Conservation (phyloP, 2,329 filamentous ascomycete genomes). For the Penicillium sp. region DNA sequence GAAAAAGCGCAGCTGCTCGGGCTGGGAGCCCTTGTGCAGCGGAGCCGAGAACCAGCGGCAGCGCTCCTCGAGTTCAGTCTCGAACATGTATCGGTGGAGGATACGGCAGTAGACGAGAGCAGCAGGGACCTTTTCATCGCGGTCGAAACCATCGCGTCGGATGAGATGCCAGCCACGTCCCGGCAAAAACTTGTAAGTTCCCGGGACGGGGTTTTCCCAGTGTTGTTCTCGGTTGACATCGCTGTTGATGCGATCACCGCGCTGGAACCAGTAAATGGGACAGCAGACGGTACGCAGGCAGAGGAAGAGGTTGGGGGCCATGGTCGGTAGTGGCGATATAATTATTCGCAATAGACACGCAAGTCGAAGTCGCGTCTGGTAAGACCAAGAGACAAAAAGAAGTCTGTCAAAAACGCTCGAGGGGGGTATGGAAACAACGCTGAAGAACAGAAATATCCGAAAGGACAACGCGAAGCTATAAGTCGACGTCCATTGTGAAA, state of each 20-base stretch:
- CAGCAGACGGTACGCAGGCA: slow-evolving; percentile 48
- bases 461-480: slow-evolving; percentile 24
- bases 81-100: slow-evolving; percentile 47
- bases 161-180: slow-evolving; percentile 50
- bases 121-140: slow-evolving; percentile 34
- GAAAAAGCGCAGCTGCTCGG: slow-evolving; percentile 46
- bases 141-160: slow-evolving; percentile 34
- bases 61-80: slow-evolving; percentile 46
- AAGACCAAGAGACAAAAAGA: background rate
- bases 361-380: background rate
- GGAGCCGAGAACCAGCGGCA: slow-evolving; percentile 43
- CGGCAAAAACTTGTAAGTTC: slow-evolving; percentile 49
- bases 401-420: slow-evolving; percentile 3
- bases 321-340: slow-evolving; percentile 20
- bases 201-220: slow-evolving; percentile 47
- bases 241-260: slow-evolving; percentile 36
- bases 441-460: slow-evolving; percentile 22
- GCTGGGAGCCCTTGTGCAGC: slow-evolving; percentile 35
- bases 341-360: background rate
- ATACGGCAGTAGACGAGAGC: slow-evolving; percentile 48
- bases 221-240: slow-evolving; percentile 44
- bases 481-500: slow-evolving; percentile 31
- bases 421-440: slow-evolving; percentile 19
- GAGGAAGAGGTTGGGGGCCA: slow-evolving; percentile 51
- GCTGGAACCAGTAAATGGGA: slow-evolving; percentile 49